A percentile compares a stretch with the other conserved stretches of the same genome.
Conservation (phyloP, 805 yeast species). For the Wickerhamomyces ciferrii region DNA sequence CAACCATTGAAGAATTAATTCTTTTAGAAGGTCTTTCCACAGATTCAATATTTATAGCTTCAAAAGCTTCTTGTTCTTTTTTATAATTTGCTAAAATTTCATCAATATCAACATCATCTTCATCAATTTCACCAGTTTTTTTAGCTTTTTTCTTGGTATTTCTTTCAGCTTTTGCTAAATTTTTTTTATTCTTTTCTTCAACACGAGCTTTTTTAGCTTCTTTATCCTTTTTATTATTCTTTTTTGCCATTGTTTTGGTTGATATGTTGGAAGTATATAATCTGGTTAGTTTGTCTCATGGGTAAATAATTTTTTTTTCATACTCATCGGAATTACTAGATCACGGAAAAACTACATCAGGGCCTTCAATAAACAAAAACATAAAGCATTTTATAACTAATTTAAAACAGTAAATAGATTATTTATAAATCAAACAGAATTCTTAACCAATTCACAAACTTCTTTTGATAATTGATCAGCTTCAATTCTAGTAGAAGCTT, state of each 20-base stretch:
- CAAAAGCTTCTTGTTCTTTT: conserved; percentile 72
- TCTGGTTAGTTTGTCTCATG: neutral
- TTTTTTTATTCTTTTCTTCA: conserved; percentile 79
- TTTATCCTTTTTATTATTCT: conserved; percentile 73
- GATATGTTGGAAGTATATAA: neutral
- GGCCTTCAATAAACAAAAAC: neutral
- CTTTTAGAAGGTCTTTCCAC: conserved; percentile 62
- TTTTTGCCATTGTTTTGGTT: conserved; percentile 69
- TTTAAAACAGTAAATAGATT: no score
- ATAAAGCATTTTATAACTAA: no score
- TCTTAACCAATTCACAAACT: conserved; percentile 33
- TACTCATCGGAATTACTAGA: neutral
- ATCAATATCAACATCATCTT: conserved; percentile 84
- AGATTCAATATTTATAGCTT: conserved; percentile 58
- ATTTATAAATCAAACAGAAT: conserved; percentile 6
- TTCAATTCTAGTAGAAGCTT: conserved; percentile 53
- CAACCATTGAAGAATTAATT: conserved; percentile 68
- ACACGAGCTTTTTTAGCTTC: conserved; percentile 88
- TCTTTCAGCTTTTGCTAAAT: conserved; percentile 61
- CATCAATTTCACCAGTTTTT: conserved; percentile 75
- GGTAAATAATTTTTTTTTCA: neutral
- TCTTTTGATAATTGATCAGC: conserved; percentile 40
- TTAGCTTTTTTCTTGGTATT: conserved; percentile 73
- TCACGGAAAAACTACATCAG: no score
- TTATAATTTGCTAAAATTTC: conserved; percentile 74